Percentiles rank a stretch among this genome's conserved stretches.
These are phyloP conservation scores for Penicillium paneum DNA, from an alignment of 2,329 filamentous ascomycete species.

Conservation along the genomic window DNA sequence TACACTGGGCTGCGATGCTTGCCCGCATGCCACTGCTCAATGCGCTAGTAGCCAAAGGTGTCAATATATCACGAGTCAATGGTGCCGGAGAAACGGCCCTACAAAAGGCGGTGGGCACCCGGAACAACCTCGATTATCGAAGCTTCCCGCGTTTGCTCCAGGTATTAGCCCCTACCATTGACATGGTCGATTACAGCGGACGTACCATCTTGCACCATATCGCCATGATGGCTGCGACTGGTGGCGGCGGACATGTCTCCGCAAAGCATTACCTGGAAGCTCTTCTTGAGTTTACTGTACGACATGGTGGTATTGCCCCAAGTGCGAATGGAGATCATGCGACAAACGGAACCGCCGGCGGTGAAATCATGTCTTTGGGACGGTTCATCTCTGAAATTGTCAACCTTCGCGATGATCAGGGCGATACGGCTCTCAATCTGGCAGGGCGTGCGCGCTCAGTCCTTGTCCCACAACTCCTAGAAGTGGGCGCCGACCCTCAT, in stretches of 20 bases:
- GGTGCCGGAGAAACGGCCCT: conserved; percentile 85
- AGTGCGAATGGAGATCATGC: conserved; percentile 32
- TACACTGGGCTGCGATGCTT: conserved; percentile 95
- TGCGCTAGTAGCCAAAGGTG: conserved; percentile 76
- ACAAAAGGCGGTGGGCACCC: conserved; percentile 88
- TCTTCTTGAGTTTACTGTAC: conserved; percentile 87
- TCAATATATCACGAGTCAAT: conserved; percentile 84
- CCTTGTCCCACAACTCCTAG: conserved; percentile 93
- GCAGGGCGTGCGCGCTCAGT: conserved; percentile 92
- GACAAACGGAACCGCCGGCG: conserved; percentile 27
- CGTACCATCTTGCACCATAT: conserved; percentile 95
- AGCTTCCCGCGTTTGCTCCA: conserved; percentile 90
- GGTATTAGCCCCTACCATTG: conserved; percentile 82
- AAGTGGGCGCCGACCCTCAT: conserved; percentile 90
- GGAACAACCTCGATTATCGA: conserved; percentile 87
- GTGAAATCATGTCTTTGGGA: conserved; percentile 76
- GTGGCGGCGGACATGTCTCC: conserved; percentile 76
- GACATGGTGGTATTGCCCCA: conserved; percentile 66
- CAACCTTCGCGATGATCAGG: conserved; percentile 88
- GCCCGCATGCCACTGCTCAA: conserved; percentile 79
- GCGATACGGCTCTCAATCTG: conserved; percentile 92
- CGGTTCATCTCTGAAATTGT: conserved; percentile 97
- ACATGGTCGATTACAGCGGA: conserved; percentile 83
- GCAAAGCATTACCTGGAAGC: conserved; percentile 96
- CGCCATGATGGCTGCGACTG: conserved; percentile 90